Conservation (phyloP, 352 stramenopile genomes). For the Phytophthora colocasiae region DNA sequence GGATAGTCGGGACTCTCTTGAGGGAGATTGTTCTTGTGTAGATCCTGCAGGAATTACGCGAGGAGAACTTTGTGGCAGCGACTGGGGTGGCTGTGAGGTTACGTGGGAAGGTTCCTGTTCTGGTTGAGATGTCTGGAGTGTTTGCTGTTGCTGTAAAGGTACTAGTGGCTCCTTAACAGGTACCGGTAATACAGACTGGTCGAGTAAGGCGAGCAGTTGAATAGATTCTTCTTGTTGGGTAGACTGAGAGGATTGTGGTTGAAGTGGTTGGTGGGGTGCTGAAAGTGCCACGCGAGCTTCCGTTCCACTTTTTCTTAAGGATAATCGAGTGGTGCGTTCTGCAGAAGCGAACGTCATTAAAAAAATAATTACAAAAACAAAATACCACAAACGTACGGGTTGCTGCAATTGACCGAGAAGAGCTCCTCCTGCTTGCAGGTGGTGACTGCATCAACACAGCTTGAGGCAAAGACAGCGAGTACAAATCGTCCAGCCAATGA, state of each 20-base stretch:
- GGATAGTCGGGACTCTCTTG: conserved; percentile 6
- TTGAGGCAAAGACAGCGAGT: conserved; percentile 49
- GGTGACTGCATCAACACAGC: conserved; percentile 27
- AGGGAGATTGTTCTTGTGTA: conserved; percentile 2
- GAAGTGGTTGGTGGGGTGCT: conserved; percentile 30
- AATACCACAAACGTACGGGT: conserved; percentile 30
- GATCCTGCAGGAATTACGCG: conserved; percentile 5
- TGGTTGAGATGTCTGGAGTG: conserved; percentile 10
- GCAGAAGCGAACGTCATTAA: conserved; percentile 15
- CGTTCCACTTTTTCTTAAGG: conserved; percentile 8
- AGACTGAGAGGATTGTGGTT: conserved; percentile 23
- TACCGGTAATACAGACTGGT: conserved; percentile 5
- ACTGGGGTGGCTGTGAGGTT: conserved; percentile 12
- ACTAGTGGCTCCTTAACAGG: conserved; percentile 2
- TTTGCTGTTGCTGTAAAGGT: conserved; percentile 9
- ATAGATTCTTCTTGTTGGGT: conserved; percentile 13
- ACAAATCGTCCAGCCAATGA: conserved; percentile 71
- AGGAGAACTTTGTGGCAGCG: conserved; percentile 2
- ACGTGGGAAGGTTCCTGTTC: conserved; percentile 9
- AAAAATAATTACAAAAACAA: background rate
- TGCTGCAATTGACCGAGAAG: conserved; percentile 23
- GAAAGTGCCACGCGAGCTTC: conserved; percentile 32
- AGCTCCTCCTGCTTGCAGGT: conserved; percentile 16
- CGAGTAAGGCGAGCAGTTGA: background rate
- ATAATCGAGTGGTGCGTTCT: conserved; percentile 25